Evolutionary conservation across 1,139 yeast genomes (phyloP).

Genomic region (Pichia sp.): DNA sequence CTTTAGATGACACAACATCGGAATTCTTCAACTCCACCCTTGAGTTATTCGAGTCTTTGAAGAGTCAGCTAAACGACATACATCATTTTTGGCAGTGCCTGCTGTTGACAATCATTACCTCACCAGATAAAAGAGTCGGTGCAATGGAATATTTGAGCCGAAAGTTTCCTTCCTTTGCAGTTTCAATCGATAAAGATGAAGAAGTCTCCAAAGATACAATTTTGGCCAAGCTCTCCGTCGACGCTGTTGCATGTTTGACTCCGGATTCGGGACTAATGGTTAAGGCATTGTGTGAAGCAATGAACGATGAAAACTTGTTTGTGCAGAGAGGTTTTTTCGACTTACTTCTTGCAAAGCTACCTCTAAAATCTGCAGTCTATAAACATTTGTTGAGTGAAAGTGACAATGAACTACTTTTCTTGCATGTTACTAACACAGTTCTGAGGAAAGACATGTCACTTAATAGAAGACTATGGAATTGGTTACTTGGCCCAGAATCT

Average conservation of each 20-base stretch:
- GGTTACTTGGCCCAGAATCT: slow-evolving; percentile 78
- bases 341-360: slow-evolving; percentile 61
- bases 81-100: slow-evolving; percentile 82
- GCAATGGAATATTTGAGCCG: slow-evolving; percentile 73
- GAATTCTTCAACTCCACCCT: slow-evolving; percentile 68
- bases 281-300: slow-evolving; percentile 67
- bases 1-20: slow-evolving; percentile 86
- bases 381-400: slow-evolving; percentile 42
- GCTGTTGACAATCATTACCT: slow-evolving; percentile 68
- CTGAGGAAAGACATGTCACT: slow-evolving; percentile 86
- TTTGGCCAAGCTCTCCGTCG: slow-evolving; percentile 33
- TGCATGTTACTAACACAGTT: slow-evolving; percentile 64
- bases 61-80: slow-evolving; percentile 58
- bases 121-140: slow-evolving; percentile 77
- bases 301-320: slow-evolving; percentile 57
- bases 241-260: slow-evolving; percentile 54
- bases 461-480: slow-evolving; percentile 87
- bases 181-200: slow-evolving; percentile 16
- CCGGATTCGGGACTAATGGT: slow-evolving; percentile 80
- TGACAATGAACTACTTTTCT: slow-evolving; percentile 57
- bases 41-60: slow-evolving; percentile 56
- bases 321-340: slow-evolving; percentile 91
- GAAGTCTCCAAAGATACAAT: slow-evolving; percentile 16
- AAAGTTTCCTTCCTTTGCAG: slow-evolving; percentile 55
- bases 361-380: slow-evolving; percentile 58